These are phyloP conservation scores for Arachnopeziza araneosa DNA, from an alignment of 2,329 filamentous ascomycete species.

Conservation along the genomic window DNA sequence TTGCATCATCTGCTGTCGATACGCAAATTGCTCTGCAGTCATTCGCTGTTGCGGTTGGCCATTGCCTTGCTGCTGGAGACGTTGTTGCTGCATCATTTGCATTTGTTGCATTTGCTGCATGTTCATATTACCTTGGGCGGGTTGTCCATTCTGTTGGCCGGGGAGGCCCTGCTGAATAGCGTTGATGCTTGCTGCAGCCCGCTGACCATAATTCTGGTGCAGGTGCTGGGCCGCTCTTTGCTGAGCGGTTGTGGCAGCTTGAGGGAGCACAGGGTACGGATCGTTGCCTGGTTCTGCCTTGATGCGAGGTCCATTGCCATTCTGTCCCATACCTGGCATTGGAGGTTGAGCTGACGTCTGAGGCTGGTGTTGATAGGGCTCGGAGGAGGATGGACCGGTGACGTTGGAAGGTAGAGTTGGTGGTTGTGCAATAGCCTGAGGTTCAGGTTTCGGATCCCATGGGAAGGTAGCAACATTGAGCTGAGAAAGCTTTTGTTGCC, in stretches of 20 bases:
- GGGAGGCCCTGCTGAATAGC: slow-evolving; percentile 42
- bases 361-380: slow-evolving; percentile 4
- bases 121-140: slow-evolving; percentile 27
- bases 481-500: slow-evolving; percentile 85
- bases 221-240: slow-evolving; percentile 52
- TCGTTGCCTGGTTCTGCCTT: slow-evolving; percentile 41
- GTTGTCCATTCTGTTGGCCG: slow-evolving; percentile 19
- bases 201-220: slow-evolving; percentile 53
- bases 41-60: slow-evolving; percentile 10
- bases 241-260: slow-evolving; percentile 39
- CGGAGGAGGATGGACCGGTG: slow-evolving; percentile 20
- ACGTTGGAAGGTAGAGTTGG: slow-evolving; percentile 31
- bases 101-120: slow-evolving; percentile 15
- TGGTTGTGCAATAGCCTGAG: slow-evolving; percentile 36
- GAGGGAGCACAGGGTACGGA: slow-evolving; percentile 23
- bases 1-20: background rate
- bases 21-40: slow-evolving; percentile 2
- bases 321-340: background rate
- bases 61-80: slow-evolving; percentile 16
- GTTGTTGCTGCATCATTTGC: slow-evolving; percentile 19
- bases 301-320: slow-evolving; percentile 29
- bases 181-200: slow-evolving; percentile 61
- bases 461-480: slow-evolving; percentile 84
- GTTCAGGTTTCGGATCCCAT: slow-evolving; percentile 84
- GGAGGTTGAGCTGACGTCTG: background rate